These are phyloP conservation scores for Discostella pseudostelligera DNA, from an alignment of 108 stramenopile species.

Conservation along the genomic window DNA sequence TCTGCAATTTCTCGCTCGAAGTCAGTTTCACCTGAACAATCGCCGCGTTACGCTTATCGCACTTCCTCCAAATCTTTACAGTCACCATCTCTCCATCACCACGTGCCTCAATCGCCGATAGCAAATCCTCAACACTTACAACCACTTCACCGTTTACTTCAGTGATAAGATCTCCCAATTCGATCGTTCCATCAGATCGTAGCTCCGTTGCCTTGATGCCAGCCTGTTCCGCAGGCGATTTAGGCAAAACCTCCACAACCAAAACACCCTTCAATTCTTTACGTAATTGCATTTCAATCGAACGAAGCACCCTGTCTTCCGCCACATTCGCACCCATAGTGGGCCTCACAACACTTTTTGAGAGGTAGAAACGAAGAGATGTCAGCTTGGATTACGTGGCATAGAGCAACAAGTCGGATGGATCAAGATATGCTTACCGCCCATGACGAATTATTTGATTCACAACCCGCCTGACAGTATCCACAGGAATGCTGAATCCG, in stretches of 20 bases:
- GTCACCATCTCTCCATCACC: slow-evolving; percentile 16
- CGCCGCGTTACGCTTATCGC: slow-evolving; percentile 15
- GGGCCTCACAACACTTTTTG: slow-evolving; percentile 58
- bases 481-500: slow-evolving; percentile 88
- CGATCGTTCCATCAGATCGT: slow-evolving; percentile 47
- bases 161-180: slow-evolving; percentile 65
- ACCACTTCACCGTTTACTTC: slow-evolving; percentile 59
- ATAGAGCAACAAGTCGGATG: no score
- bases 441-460: slow-evolving; percentile 79
- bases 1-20: slow-evolving; percentile 19
- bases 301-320: slow-evolving; percentile 53
- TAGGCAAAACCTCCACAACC: slow-evolving; percentile 55
- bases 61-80: slow-evolving; percentile 31
- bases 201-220: slow-evolving; percentile 47
- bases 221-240: slow-evolving; percentile 51
- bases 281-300: slow-evolving; percentile 53
- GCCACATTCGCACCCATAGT: slow-evolving; percentile 78
- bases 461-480: slow-evolving; percentile 73
- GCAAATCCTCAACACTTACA: slow-evolving; percentile 60
- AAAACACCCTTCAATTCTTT: slow-evolving; percentile 57
- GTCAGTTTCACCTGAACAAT: slow-evolving; percentile 22
- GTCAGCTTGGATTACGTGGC: no score
- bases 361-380: no score
- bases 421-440: slow-evolving; percentile 1
- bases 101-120: slow-evolving; percentile 46